These are phyloP conservation scores for Pilasporangium apinafurcum DNA, from an alignment of 352 stramenopile species.

Conservation along the genomic window DNA sequence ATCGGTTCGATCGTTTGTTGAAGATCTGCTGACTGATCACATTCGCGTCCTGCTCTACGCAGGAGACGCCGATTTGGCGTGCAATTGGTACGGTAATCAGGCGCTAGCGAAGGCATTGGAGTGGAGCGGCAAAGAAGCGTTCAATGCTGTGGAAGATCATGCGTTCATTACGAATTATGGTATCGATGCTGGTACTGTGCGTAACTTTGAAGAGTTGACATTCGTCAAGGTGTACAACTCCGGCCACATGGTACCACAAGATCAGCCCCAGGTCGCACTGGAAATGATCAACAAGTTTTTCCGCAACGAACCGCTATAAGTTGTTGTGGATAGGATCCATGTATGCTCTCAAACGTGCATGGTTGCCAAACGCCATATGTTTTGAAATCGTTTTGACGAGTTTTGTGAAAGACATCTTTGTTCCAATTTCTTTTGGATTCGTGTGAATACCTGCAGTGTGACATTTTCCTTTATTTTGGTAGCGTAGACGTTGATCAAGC, in stretches of 20 bases:
- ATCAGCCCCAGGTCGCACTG: conserved; percentile 24
- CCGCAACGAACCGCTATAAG: conserved; percentile 9
- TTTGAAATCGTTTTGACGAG: no score
- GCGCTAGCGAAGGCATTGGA: conserved; percentile 65
- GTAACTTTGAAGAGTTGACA: conserved; percentile 17
- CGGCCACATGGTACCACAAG: conserved; percentile 33
- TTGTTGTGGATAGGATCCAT: no score
- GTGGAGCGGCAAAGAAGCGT: conserved; percentile 3
- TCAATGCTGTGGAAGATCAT: conserved; percentile 2
- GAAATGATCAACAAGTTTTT: conserved; percentile 47
- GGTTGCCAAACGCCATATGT: no score
- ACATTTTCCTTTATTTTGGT: no score
- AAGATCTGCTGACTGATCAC: conserved; percentile 53
- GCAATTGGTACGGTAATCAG: conserved; percentile 91
- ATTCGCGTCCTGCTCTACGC: conserved; percentile 88
- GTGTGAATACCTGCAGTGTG: no score
- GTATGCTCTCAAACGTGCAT: no score
- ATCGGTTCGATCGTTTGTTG: conserved; percentile 61
- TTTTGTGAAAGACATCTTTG: no score
- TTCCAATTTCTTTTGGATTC: no score
- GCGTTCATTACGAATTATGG: neutral
- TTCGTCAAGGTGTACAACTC: conserved; percentile 38
- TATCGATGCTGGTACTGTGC: conserved; percentile 10
- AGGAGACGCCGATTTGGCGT: conserved; percentile 92
- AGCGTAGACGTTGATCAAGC: no score